Base-by-base conservation (phyloP, 2,329 filamentous ascomycete species). In the Neurospora crassa region DNA sequence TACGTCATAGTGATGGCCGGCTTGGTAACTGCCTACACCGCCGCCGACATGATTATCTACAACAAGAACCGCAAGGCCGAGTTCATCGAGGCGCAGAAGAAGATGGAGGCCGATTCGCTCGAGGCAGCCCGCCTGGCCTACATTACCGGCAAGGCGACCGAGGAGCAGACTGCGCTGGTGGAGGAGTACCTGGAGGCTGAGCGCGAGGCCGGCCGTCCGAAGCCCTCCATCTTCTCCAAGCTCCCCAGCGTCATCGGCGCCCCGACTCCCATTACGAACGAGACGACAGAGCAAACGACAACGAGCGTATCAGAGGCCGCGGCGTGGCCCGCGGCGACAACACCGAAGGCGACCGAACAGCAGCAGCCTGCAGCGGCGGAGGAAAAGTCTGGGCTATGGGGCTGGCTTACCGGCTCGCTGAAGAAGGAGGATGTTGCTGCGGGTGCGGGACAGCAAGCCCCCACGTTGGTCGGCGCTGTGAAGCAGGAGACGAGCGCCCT, bases 1-100 rank as follows among this genome's bases (percentile, higher is more conserved):
- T 18, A n/a, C 69, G 24, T 63, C 20, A 70, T 72, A 88, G 87
- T 82, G 68, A 81, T 89, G 73, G 86, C 86, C 72, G 83, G 84
- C 74, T 81, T 89, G 40, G 82, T 87, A 53, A 88, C 86, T 70
- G 80, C 84, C 73, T 89, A 89, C 82, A 88, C 87, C 43, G 85
- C 87, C 20, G 85, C 83, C 81, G 87, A 89, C 79, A 89, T 89
- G 87, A 82, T 89, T 72, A 82, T 83, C 70, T 86, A 87, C 79
- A 89, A 89, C 83, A 85, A 85, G 76, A 84, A 86, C 80, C 86
- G 87, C 76, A 87, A 86, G 77, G 81, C 80, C 77, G 87, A 89
- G 78, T 89, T 88, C 82, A 77, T 86, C 76, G 84, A 86, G 72
- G 82, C 86, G 70, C 86, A 88, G 77, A 83, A 83, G 79, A 81